phyloP scores from a whole-genome alignment of 2,329 filamentous ascomycete species.

The Eutypa lata region DNA sequence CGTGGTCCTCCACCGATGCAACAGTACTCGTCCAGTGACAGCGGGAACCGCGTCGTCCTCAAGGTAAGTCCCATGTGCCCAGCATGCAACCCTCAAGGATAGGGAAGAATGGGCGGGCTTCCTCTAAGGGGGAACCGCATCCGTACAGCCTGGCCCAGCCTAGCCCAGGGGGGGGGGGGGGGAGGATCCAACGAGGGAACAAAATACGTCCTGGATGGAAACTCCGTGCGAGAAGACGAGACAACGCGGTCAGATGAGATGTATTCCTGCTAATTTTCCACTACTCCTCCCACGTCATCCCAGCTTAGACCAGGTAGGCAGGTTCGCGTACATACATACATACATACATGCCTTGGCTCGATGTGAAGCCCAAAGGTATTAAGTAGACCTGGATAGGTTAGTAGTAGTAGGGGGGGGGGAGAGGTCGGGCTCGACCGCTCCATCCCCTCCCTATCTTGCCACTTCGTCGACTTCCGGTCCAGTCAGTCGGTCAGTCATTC shows the following conservation, averaged over 20 bases:
- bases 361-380: not conserved
- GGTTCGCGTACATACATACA: no score
- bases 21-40: not conserved
- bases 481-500: no score
- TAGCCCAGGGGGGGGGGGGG: not conserved
- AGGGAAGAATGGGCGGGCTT: not conserved
- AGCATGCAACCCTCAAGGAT: not conserved
- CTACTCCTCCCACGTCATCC: not conserved
- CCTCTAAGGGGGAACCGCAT: no score
- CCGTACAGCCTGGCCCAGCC: not conserved
- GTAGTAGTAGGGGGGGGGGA: not conserved
- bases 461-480: not conserved
- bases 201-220: not conserved
- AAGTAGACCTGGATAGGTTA: not conserved
- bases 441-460: not conserved
- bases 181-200: not conserved
- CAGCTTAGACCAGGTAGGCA: not conserved
- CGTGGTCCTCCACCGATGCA: no score
- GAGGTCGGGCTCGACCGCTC: not conserved
- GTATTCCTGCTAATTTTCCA: not conserved
- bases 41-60: not conserved
- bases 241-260: not conserved
- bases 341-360: not conserved
- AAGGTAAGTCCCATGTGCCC: not conserved
- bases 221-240: not conserved